Percentiles rank a stretch among this genome's conserved stretches.
phyloP scores from a whole-genome alignment of 495 filamentous ascomycete species.

The Talaromyces proteolyticus region DNA sequence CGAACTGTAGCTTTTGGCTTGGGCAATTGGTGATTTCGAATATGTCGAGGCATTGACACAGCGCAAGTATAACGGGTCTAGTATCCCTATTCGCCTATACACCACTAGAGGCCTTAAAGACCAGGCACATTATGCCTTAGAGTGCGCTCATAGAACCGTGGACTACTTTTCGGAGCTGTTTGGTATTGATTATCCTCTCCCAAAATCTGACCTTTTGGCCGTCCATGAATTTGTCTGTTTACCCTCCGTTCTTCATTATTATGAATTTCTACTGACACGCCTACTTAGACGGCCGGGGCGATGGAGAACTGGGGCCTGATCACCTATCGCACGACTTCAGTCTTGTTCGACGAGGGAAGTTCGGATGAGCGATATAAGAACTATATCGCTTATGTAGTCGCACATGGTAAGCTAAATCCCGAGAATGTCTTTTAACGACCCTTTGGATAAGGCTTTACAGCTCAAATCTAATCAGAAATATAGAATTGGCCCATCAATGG shows the following conservation, averaged over 20 bases:
- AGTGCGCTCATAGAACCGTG: slow-evolving; percentile 81
- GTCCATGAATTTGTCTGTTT: slow-evolving; percentile 88
- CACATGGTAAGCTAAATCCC: slow-evolving; percentile 46
- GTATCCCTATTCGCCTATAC: slow-evolving; percentile 90
- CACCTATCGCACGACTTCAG: slow-evolving; percentile 89
- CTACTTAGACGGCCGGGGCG: slow-evolving; percentile 55
- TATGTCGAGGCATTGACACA: slow-evolving; percentile 87
- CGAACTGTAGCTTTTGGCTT: slow-evolving; percentile 65
- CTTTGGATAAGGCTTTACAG: not conserved
- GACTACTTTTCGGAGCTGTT: slow-evolving; percentile 95
- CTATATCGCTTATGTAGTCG: slow-evolving; percentile 88
- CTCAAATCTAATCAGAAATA: slow-evolving; percentile 8
- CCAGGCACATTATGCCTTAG: slow-evolving; percentile 78
- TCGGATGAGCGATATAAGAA: slow-evolving; percentile 86
- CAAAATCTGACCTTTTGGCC: slow-evolving; percentile 90
- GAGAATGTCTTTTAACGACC: not conserved
- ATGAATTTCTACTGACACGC: slow-evolving; percentile 21
- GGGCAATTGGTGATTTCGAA: slow-evolving; percentile 96
- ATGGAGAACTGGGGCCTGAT: slow-evolving; percentile 94
- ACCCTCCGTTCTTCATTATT: not conserved
- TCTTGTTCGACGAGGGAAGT: slow-evolving; percentile 86
- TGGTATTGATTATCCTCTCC: slow-evolving; percentile 89
- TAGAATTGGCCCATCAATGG: slow-evolving; percentile 95
- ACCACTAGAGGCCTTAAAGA: slow-evolving; percentile 86
- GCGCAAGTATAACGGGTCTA: slow-evolving; percentile 81